Evolutionary conservation across 2,329 filamentous ascomycete genomes (phyloP), one percentile per base, ranked within the genome.

Genomic region (Thielaviopsis euricoi): DNA sequence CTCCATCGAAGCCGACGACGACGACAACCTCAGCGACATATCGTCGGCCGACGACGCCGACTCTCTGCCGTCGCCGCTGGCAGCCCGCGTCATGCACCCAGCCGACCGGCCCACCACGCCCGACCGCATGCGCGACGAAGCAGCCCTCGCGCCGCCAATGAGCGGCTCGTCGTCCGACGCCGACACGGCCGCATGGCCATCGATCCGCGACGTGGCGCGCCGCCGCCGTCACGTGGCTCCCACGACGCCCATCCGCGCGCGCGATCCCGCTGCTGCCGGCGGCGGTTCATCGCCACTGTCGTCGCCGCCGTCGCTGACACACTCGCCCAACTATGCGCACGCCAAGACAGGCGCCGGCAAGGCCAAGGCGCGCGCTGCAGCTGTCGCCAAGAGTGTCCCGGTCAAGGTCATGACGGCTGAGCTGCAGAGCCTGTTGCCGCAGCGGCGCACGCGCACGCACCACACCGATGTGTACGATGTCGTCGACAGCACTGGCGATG

Each of bases 281-380:
- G 72, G 72, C 51, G 68, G 73, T 61, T 62, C 71, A n/a, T 81
- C 78, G 0, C 75, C 80, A 52, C 69, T 80, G 12, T 84, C 82
- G 1, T 84, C 81, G 2, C 82, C 81, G 0, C 82, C 82, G 0
- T 84, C 82, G 0, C 71, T 85, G 3, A 85, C 81, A 3, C 81
- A 85, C 64, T 85, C 82, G 0, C 82, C 82, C 33, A 83, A 84
- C 63, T 75, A 72, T 60, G 67, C 63, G 62, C 63, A 17, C 58
- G 61, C 13, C 66, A 62, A 52, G 62, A 63, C 21, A n/a, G n/a
- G n/a, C 62, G 65, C 3, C 62, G 71, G 61, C 61, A 66, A 66
- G 52, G 52, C n/a, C 21, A 46, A 26, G 15, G 21, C 52, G 13
- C 72, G 71, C 51, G 66, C 65, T 7, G n/a, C n/a, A n/a, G n/a